These are phyloP conservation scores for Colletotrichum incanum DNA, from an alignment of 2,329 filamentous ascomycete genomes.

Conservation along the genomic window DNA sequence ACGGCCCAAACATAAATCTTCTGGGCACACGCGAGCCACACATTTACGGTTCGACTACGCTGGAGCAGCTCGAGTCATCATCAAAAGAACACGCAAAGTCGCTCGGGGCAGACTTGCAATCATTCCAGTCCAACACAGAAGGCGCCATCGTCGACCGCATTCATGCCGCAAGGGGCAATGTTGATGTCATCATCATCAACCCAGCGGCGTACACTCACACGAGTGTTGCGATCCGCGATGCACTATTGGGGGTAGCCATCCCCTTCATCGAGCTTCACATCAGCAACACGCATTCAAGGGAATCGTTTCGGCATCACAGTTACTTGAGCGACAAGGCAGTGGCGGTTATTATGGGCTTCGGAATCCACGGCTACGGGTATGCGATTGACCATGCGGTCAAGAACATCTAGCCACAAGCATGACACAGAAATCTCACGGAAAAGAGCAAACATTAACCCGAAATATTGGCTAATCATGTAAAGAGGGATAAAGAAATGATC, in stretches of 20 bases:
- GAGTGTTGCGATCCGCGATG: conserved; percentile 82
- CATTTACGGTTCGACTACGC: conserved; percentile 80
- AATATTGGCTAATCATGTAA: no score
- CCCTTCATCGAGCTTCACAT: conserved; percentile 87
- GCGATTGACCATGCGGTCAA: conserved; percentile 70
- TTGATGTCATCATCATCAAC: conserved; percentile 82
- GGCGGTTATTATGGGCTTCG: conserved; percentile 80
- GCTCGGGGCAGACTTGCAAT: conserved; percentile 65
- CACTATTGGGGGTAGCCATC: conserved; percentile 76
- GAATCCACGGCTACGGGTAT: conserved; percentile 73
- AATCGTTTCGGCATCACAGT: conserved; percentile 74
- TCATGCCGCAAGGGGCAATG: conserved; percentile 72
- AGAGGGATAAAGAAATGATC: background rate
- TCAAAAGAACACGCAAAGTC: conserved; percentile 65
- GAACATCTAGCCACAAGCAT: conserved; percentile 58
- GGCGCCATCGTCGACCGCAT: conserved; percentile 82
- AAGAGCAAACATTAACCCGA: background rate
- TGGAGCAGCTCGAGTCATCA: conserved; percentile 71
- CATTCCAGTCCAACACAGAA: conserved; percentile 82
- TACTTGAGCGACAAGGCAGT: conserved; percentile 84
- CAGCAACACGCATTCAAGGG: conserved; percentile 80
- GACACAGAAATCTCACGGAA: background rate
- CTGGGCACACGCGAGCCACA: conserved; percentile 82
- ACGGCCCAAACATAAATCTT: conserved; percentile 87
- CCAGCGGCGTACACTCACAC: conserved; percentile 84